A percentile compares a stretch with the other conserved stretches of the same genome.
phyloP scores from a whole-genome alignment of 768 basidiomycete genomes.

The Boletus subcaerulescens region DNA sequence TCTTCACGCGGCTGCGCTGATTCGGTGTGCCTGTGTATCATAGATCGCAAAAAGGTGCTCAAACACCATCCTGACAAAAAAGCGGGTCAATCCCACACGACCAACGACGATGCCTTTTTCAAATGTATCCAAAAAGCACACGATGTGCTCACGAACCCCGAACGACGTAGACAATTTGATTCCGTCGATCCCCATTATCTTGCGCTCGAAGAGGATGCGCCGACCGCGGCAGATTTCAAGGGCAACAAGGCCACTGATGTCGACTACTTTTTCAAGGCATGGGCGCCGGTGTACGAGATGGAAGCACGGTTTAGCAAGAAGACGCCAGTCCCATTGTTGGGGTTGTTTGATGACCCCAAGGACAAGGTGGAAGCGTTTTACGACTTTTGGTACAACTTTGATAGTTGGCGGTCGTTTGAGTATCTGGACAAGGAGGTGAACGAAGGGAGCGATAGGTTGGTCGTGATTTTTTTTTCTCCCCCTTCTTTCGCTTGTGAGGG shows the following conservation, averaged over 20 bases:
- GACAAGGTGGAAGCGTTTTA: conserved; percentile 89
- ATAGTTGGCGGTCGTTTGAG: conserved; percentile 97
- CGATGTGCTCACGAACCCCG: conserved; percentile 84
- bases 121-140: conserved; percentile 99
- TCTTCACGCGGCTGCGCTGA: not conserved
- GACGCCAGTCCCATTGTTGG: conserved; percentile 82
- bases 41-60: conserved; percentile 98
- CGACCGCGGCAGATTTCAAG: conserved; percentile 61
- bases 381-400: conserved; percentile 99
- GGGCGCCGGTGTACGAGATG: conserved; percentile 82
- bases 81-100: conserved; percentile 67
- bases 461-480: conserved; percentile 4
- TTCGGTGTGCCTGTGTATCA: not conserved
- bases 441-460: conserved; percentile 92
- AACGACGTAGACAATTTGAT: conserved; percentile 93
- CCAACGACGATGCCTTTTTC: conserved; percentile 98
- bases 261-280: conserved; percentile 66
- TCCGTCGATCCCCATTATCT: conserved; percentile 84
- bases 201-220: conserved; percentile 74
- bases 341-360: conserved; percentile 67
- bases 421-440: conserved; percentile 98
- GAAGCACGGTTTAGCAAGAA: conserved; percentile 90
- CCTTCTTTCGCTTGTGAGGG: not conserved
- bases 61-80: conserved; percentile 99
- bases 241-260: conserved; percentile 40